Evolutionary conservation across 2,329 filamentous ascomycete species (phyloP), one percentile per base, ranked within the genome.

Genomic region (Beauveria brongniartii): DNA sequence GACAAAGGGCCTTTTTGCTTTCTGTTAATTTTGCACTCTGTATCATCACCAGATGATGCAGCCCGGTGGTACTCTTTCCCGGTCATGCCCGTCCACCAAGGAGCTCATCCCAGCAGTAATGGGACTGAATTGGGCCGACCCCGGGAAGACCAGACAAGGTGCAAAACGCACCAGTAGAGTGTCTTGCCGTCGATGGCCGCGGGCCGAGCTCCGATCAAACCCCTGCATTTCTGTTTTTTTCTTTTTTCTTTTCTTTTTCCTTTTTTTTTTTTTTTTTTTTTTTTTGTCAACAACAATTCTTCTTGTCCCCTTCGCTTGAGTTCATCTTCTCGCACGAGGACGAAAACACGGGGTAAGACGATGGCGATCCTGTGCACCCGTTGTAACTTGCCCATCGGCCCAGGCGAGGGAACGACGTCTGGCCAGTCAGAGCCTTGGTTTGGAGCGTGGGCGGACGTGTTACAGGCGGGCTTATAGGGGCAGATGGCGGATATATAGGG

Each of bases 151-250:
- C n/a, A 48, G 6, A 16, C 43, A 37, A 41, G 51, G 16, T n/a
- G 18, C 48, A 46, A 46, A 55, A 10, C 18, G 52, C 52, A 55
- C 53, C 44, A 37, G 34, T 52, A 34, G 18, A 26, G 24, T 59
- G 20, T 24, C 55, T 41, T 58, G 55, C 44, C 44, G 44, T 41
- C 30, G 28, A 41, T 50, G 55, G 46, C 55, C 55, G 55, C 54
- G 55, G 56, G 56, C 56, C 56, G 56, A 52, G 37, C 56, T 59
- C 56, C 56, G 56, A 52, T 52, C 56, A 51, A 52, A 16, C 47
- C 56, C 56, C 26, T 58, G 55, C 55, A 41, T 50, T 18, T 26
- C 10, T 20, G 22, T n/a, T 14, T 9, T 20, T n/a, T n/a, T 20
- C 14, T 1, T 30, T 20, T 30, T 26, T 57, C 18, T n/a, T 22